These are phyloP conservation scores for Babesia ovis DNA, from an alignment of 169 alveolate genomes.

Conservation along the genomic window DNA sequence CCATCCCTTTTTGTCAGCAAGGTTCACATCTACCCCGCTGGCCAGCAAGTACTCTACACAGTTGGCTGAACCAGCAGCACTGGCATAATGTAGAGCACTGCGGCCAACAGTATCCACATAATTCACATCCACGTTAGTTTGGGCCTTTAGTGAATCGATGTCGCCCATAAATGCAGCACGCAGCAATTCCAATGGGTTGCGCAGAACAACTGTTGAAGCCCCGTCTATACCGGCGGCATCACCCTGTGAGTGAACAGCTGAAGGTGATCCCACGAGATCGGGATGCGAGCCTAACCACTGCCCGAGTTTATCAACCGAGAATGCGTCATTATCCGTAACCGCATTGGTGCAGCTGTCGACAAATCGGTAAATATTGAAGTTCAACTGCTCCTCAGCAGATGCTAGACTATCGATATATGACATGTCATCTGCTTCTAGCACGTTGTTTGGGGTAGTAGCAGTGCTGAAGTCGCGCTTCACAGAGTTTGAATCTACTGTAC, in stretches of 20 bases:
- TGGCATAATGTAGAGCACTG: constrained; percentile 84
- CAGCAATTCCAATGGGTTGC: constrained; percentile 36
- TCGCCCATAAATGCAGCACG: constrained; percentile 82
- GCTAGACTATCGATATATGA: constrained; percentile 20
- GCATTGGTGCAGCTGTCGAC: constrained; percentile 51
- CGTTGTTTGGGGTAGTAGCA: constrained; percentile 42
- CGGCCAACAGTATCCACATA: constrained; percentile 84
- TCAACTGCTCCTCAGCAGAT: constrained; percentile 35
- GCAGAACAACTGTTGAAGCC: background rate
- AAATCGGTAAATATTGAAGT: constrained; percentile 57
- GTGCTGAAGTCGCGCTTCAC: constrained; percentile 23
- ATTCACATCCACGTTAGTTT: constrained; percentile 67
- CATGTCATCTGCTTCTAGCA: constrained; percentile 10
- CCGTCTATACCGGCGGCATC: background rate
- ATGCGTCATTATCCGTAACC: background rate
- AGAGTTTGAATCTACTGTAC: background rate
- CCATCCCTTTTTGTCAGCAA: constrained; percentile 83
- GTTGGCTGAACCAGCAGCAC: constrained; percentile 80
- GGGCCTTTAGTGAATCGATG: constrained; percentile 68
- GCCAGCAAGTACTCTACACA: constrained; percentile 72
- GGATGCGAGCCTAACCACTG: background rate
- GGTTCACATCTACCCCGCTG: constrained; percentile 76
- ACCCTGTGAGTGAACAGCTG: background rate
- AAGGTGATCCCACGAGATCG: background rate
- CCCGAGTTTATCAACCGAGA: background rate